Conservation (phyloP, 768 basidiomycete species). For the Mycena olivaceomarginata region DNA sequence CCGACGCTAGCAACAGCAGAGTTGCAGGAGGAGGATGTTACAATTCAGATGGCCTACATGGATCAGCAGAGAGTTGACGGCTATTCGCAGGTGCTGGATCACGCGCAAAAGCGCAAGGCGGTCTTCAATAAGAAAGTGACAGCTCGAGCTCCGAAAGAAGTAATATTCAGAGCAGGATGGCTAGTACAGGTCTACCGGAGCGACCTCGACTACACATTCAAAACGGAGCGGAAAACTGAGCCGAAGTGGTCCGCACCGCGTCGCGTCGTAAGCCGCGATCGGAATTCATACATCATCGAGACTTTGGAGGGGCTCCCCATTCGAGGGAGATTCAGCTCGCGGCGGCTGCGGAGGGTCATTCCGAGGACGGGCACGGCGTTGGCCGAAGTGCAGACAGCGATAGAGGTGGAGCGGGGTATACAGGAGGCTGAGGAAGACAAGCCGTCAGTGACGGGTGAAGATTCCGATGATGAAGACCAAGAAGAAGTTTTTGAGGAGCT, state of each 20-base stretch:
- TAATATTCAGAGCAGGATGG: slow-evolving; percentile 50
- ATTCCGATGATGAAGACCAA: too few relatives aligned
- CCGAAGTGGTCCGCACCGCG: slow-evolving; percentile 54
- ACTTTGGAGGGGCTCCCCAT: too few relatives aligned
- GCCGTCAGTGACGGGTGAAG: too few relatives aligned
- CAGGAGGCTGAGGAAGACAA: too few relatives aligned
- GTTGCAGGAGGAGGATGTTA: slow-evolving; percentile 8
- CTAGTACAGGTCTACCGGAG: slow-evolving; percentile 57
- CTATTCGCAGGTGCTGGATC: slow-evolving; percentile 42
- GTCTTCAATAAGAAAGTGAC: slow-evolving; percentile 44
- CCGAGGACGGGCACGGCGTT: too few relatives aligned
- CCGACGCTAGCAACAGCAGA: neutral
- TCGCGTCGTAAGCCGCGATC: slow-evolving; percentile 19
- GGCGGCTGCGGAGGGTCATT: too few relatives aligned
- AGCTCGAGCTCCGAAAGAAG: slow-evolving; percentile 19
- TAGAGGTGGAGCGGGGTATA: too few relatives aligned
- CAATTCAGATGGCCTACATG: slow-evolving; percentile 37
- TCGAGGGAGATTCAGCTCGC: too few relatives aligned
- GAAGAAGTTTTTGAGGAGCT: too few relatives aligned
- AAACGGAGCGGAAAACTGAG: slow-evolving; percentile 50
- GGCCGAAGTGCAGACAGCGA: too few relatives aligned
- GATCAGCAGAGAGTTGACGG: slow-evolving; percentile 46
- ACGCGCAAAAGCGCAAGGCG: slow-evolving; percentile 39
- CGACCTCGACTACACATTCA: slow-evolving; percentile 51
- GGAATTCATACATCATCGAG: neutral